Evolutionary conservation across 2,329 filamentous ascomycete species (phyloP), one percentile per base, ranked within the genome.

Genomic region (Pseudogymnoascus sp.): DNA sequence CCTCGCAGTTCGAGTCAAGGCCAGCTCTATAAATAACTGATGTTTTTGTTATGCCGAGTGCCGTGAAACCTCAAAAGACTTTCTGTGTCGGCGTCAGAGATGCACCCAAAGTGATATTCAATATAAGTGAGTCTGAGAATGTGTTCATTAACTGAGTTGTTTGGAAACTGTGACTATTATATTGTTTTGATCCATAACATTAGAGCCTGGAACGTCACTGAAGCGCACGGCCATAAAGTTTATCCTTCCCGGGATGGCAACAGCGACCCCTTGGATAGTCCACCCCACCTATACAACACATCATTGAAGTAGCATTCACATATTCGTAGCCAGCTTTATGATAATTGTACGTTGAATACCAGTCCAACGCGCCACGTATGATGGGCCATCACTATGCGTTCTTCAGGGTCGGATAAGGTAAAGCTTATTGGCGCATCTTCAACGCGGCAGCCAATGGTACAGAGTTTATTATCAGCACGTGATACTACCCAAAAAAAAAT

Each of bases 181-280:
- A 55, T 55, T 55, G 49, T 55, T 55, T 55, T 55, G 49, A 55
- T 55, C 28, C 25, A 33, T 55, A 55, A 55, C 49, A 55, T 55
- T 55, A 55, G 16, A 55, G 49, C 49, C 49, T 55, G 49, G 49
- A 55, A 33, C 49, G 49, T 55, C 49, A 55, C 49, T 55, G 49
- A 55, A 31, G 49, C 14, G 49, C 49, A 55, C 49, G 49, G 49
- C 28, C 49, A 55, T 11, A 55, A 55, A 55, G 49, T 55, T 55
- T 55, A 55, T 55, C 49, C 49, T 25, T 33, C 49, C 49, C 49
- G 49, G 49, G 28, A 55, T 55, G 49, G 49, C 49, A 55, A 55
- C 49, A 33, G 28, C 49, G 49, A 55, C 49, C 49, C 49, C 49
- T 55, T 55, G 28, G 28, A 33, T 33, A 52, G 28, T 55, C 28